Evolutionary conservation across 805 yeast genomes (phyloP).

Genomic region (Wickerhamiella shivajii): DNA sequence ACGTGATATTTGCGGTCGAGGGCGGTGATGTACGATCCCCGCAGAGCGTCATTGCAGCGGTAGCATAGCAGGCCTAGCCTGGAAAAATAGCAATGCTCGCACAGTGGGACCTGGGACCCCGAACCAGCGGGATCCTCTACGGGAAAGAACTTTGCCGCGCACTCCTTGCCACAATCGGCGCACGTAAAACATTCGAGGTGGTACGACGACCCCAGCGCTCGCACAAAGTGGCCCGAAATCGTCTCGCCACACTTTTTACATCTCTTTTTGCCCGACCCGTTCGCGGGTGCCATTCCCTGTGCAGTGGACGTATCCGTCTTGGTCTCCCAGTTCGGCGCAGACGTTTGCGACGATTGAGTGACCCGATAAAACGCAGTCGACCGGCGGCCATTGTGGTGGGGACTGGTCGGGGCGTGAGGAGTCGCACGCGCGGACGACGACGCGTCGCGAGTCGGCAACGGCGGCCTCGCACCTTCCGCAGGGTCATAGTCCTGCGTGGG

Average conservation of each 20-base stretch:
- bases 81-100: conserved; percentile 86
- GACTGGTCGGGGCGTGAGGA: neutral
- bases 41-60: conserved; percentile 68
- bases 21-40: conserved; percentile 91
- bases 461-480: conserved; percentile 1
- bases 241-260: conserved; percentile 41
- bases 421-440: conserved; percentile 3
- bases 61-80: conserved; percentile 74
- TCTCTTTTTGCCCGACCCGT: conserved; percentile 7
- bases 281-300: neutral
- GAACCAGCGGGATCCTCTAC: conserved; percentile 31
- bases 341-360: neutral
- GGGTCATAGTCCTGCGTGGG: conserved; percentile 1
- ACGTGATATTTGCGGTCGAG: conserved; percentile 83
- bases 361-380: neutral
- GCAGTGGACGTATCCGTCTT: conserved; percentile 1
- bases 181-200: conserved; percentile 85
- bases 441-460: conserved; percentile 6
- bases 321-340: conserved; percentile 5
- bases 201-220: conserved; percentile 66
- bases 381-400: conserved; percentile 69
- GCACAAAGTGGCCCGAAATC: conserved; percentile 62
- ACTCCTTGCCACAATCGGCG: conserved; percentile 64
- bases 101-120: conserved; percentile 35
- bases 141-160: conserved; percentile 83